Evolutionary conservation across 2,329 filamentous ascomycete genomes (phyloP), one percentile per base, ranked within the genome.

Genomic region (Podosphaera fusca): DNA sequence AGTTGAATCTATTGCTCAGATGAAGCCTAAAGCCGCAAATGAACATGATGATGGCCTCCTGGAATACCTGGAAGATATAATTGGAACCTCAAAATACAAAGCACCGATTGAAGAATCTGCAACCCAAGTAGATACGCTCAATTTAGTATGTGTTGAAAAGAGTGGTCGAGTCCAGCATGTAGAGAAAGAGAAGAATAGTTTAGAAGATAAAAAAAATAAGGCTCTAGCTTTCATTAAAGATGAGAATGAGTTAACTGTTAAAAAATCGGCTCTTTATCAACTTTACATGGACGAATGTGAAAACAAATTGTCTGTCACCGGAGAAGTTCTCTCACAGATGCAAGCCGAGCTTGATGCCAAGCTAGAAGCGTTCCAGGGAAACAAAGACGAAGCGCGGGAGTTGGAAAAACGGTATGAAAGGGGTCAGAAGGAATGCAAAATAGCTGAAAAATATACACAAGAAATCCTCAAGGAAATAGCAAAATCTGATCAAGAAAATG

Each of bases 41-140:
- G 92, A 98, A 68, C 90, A 96, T 66, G 92, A 98, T 60, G 92
- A 98, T 65, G 92, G 92, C 10, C 77, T 98, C 2, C 75, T 98
- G 21, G 92, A 98, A 69, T 98, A 98, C 62, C 79, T 98, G 0
- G 92, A 98, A 69, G 92, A 98, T 66, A 98, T 98, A 60, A 96
- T 98, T 64, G 92, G 94, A 60, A 98, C 92, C 0, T 96, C 92
- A 4, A 95, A 95, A 68, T 98, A 98, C 73, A 98, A 98, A 72
- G 79, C 85, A 0, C 90, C 92, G 0, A 98, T 98, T 61, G 92
- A 98, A 64, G 92, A 98, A 71, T 83, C 89, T 0, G 90, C 88
- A 0, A 73, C 83, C 1, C 87, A 96, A 69, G 87, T 95, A 0
- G 92, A 98, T 70, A 82, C 81, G 0, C 77, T 96, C 57, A 98